These are phyloP conservation scores for Elsinoe batatas DNA, from an alignment of 2,329 filamentous ascomycete species.

Conservation along the genomic window DNA sequence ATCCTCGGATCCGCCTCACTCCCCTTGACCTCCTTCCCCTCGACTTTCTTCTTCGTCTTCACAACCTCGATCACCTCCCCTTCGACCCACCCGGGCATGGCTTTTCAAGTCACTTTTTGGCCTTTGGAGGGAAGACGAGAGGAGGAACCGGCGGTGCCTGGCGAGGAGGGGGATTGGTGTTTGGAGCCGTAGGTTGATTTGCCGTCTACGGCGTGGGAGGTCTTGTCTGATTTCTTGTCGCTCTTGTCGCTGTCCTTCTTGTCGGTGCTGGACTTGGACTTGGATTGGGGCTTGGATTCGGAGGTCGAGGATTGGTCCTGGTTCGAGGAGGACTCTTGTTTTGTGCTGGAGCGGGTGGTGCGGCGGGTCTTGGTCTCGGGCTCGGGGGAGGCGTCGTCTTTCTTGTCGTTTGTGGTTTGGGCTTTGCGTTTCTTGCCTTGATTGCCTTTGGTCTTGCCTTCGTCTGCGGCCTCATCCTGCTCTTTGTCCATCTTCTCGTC, in stretches of 20 bases:
- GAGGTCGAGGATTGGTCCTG: too few relatives aligned
- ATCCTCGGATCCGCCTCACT: conserved; percentile 30
- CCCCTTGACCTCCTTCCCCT: conserved; percentile 29
- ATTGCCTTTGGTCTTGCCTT: conserved; percentile 15
- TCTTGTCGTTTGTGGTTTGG: conserved; percentile 25
- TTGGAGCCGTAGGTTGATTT: conserved; percentile 23
- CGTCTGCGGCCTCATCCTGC: conserved; percentile 11
- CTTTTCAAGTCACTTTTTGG: conserved; percentile 34
- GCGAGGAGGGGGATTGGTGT: conserved; percentile 24
- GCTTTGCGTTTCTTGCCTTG: conserved; percentile 20
- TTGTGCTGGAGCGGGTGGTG: background rate
- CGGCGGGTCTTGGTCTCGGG: conserved; percentile 18
- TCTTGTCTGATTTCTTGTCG: too few relatives aligned
- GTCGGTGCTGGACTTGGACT: background rate
- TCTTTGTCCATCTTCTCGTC: conserved; percentile 20
- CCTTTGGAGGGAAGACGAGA: conserved; percentile 32
- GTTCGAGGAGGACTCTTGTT: background rate
- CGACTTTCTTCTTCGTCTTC: conserved; percentile 31
- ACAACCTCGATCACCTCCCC: conserved; percentile 36
- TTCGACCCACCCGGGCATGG: conserved; percentile 31
- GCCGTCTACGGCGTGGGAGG: conserved; percentile 18
- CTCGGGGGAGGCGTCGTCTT: conserved; percentile 24
- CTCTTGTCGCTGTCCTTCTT: conserved; percentile 5
- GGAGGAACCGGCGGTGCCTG: conserved; percentile 24
- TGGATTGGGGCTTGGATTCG: too few relatives aligned